A percentile compares a stretch with the other conserved stretches of the same genome.
Evolutionary conservation across 768 basidiomycete species (phyloP).

Genomic region (Podaxis sp.): DNA sequence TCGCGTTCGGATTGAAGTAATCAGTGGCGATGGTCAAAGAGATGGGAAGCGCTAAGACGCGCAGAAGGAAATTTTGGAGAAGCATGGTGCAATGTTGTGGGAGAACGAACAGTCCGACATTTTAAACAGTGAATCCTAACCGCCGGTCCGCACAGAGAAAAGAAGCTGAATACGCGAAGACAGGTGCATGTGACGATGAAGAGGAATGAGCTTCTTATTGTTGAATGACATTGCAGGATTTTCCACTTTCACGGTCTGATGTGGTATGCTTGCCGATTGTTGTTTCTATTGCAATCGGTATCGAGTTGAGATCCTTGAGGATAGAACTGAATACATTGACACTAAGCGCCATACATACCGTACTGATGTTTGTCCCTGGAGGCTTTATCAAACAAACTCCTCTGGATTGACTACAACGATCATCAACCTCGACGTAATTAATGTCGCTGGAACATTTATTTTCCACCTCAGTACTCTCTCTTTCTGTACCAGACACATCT

Average conservation of each 20-base stretch:
- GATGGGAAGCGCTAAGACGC: slow-evolving; percentile 5
- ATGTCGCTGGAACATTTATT: slow-evolving; percentile 65
- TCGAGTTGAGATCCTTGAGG: background rate
- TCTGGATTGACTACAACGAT: background rate
- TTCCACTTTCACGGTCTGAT: background rate
- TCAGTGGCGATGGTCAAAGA: background rate
- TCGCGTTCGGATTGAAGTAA: slow-evolving; percentile 28
- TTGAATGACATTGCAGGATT: background rate
- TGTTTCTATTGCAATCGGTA: background rate
- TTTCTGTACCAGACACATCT: slow-evolving; percentile 65
- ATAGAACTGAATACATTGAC: background rate
- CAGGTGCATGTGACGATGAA: background rate
- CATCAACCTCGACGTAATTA: slow-evolving; percentile 1
- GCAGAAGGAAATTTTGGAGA: background rate
- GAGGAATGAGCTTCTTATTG: background rate
- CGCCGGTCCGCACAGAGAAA: slow-evolving; percentile 6
- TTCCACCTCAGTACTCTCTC: slow-evolving; percentile 52
- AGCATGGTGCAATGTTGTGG: slow-evolving; percentile 1
- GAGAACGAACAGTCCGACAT: background rate
- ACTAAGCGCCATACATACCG: too few species aligned
- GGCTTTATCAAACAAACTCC: slow-evolving; percentile 2
- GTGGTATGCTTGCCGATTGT: background rate
- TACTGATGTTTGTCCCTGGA: background rate
- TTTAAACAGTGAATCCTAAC: background rate
- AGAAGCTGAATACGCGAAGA: background rate